phyloP scores from a whole-genome alignment of 768 basidiomycete species.

The Trichaptum fuscoviolaceum region DNA sequence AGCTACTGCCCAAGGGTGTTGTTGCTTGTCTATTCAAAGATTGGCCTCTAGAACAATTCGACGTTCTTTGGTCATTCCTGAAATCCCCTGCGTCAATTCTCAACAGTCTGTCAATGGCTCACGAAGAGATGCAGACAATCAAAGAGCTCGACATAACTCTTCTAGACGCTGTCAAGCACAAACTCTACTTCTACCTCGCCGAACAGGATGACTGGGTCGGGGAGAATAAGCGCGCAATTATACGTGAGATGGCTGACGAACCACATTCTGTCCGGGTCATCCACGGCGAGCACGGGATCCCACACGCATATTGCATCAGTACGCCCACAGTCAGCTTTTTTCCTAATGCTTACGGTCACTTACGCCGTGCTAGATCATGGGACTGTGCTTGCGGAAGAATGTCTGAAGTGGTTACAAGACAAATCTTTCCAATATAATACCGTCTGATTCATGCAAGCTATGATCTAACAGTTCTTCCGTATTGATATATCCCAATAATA shows the following conservation, averaged over 20 bases:
- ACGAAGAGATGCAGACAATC: conserved; percentile 65
- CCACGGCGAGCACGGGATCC: conserved; percentile 43
- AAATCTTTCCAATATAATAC: neutral
- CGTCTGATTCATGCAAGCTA: neutral
- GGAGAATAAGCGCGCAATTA: conserved; percentile 40
- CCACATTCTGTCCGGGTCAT: conserved; percentile 31
- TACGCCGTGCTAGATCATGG: conserved; percentile 40
- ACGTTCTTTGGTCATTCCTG: conserved; percentile 44
- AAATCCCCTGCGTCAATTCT: conserved; percentile 45
- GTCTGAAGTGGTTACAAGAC: conserved; percentile 36
- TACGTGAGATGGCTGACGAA: conserved; percentile 35
- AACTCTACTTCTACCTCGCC: conserved; percentile 54
- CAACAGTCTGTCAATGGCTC: conserved; percentile 54
- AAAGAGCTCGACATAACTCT: conserved; percentile 42
- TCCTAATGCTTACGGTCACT: neutral
- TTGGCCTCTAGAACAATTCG: conserved; percentile 45
- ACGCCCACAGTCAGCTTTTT: conserved; percentile 21
- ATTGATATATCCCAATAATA: neutral
- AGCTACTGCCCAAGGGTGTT: conserved; percentile 33
- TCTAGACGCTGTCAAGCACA: conserved; percentile 33
- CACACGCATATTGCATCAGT: conserved; percentile 76
- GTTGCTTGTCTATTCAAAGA: conserved; percentile 40
- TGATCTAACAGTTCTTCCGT: neutral
- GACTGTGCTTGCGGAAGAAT: conserved; percentile 43
- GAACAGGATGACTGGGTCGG: conserved; percentile 68